A percentile compares a stretch with the other conserved stretches of the same genome.
These are phyloP conservation scores for Zymoseptoria pseudotritici DNA, from an alignment of 2,329 filamentous ascomycete genomes.

Conservation along the genomic window DNA sequence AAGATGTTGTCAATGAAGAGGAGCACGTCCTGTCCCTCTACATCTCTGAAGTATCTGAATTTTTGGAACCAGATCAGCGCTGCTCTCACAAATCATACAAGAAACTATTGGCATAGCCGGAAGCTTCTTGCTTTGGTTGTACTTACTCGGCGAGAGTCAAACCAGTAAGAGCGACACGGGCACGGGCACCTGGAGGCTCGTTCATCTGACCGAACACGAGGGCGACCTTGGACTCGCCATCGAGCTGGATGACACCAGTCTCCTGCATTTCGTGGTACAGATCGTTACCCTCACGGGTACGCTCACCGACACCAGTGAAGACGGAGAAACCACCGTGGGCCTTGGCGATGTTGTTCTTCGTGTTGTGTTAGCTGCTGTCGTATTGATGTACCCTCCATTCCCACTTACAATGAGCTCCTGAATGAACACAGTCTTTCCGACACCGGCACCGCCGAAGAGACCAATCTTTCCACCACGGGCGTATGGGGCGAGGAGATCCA, in stretches of 20 bases:
- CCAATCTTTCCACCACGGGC: slow-evolving; percentile 99
- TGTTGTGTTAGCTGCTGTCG: slow-evolving; percentile 21
- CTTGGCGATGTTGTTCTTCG: slow-evolving; percentile 98
- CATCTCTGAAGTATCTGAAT: slow-evolving; percentile 44
- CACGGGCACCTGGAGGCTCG: slow-evolving; percentile 98
- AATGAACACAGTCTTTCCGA: slow-evolving; percentile 99
- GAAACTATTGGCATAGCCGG: slow-evolving; percentile 54
- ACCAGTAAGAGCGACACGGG: slow-evolving; percentile 97
- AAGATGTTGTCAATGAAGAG: slow-evolving; percentile 99
- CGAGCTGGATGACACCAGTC: slow-evolving; percentile 97
- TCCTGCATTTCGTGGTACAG: slow-evolving; percentile 99
- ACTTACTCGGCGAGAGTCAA: slow-evolving; percentile 76
- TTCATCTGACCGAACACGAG: slow-evolving; percentile 99
- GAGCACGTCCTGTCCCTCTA: slow-evolving; percentile 88
- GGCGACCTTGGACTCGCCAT: slow-evolving; percentile 98
- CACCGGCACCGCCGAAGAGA: slow-evolving; percentile 99
- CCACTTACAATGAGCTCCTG: slow-evolving; percentile 86
- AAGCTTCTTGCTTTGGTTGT: slow-evolving; percentile 24
- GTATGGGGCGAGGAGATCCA: slow-evolving; percentile 97
- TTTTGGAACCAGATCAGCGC: not conserved
- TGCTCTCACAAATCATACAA: not conserved
- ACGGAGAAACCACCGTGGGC: slow-evolving; percentile 99
- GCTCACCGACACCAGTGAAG: slow-evolving; percentile 99
- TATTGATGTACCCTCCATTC: not conserved
- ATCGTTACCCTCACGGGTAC: slow-evolving; percentile 99